Evolutionary conservation across 345 rosid species (phyloP), one percentile per base, ranked within the genome.

Genomic region (Eucalyptus rudis): DNA sequence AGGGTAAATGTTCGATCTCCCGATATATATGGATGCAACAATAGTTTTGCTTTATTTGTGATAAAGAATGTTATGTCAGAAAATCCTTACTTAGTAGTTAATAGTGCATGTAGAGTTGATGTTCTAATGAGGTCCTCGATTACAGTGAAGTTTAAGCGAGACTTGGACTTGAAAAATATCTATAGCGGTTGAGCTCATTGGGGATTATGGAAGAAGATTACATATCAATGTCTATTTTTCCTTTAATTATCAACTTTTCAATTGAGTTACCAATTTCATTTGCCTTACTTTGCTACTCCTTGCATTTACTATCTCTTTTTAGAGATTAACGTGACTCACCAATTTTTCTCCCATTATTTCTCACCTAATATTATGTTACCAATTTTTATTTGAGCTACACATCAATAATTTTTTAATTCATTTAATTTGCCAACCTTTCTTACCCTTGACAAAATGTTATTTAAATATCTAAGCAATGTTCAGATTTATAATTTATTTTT

Each of bases 11-110:
- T 52, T 52, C 4, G 5, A 52, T 52, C 58, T 52, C 10, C 4
- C 10, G 0, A 52, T 52, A 52, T 52, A 7, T 52, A 52, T 3
- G 4, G 10, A 52, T 52, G 4, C 58, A 52, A 52, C 25, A 52
- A 20, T 20, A 8, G 10, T 20, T 20, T 52, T 52, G 25, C 5
- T 20, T 52, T 20, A 52, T 52, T 52, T 52, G 25, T 52, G 58
- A 52, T 52, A 52, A 52, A 52, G 10, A 52, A 52, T 52, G 5
- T 20, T 20, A 10, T 52, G 10, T 52, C 2, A 52, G 4, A 17
- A 52, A 19, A 52, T 52, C 58, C 24, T 52, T 20, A 52, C 0
- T 0, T 1, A 20, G 0, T 2, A 52, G 10, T 8, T 52, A 52
- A 52, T 3, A 52, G 10, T 52, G 25, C 58, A 52, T 52, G 58